Base-by-base conservation (phyloP, 768 basidiomycete species). In the Naganishia kalamii region DNA sequence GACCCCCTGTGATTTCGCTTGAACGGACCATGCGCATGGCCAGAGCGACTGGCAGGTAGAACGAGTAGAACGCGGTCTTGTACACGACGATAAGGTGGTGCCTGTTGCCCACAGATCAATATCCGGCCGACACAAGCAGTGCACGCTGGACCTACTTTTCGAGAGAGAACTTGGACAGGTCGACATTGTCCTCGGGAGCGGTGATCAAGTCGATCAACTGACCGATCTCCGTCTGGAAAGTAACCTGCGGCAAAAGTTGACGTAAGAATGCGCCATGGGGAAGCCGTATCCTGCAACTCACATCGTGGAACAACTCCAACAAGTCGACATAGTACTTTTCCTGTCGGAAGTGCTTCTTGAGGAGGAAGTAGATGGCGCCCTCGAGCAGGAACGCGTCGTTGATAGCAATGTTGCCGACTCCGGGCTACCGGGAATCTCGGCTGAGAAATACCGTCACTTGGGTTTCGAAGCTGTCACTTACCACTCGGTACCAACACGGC, bases 381-480 rank as follows among this genome's bases (percentile, higher is more conserved):
- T 92, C 91, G 78, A 97, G 87, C 89, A 98, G 90, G 83, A 96
- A 92, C 1, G 90, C 81, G 76, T 98, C 94, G 81, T 97, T 97
- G 81, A 97, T 88, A 4, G 94, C 92, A 68, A 96, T 85, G 79
- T 86, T 86, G 49, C 86, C 86, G 67, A 94, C 86, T 54, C 71
- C 70, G 17, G 80, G 81, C 63, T 82, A n/a, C 30, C 40, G 33
- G 10, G 37, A 17, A 10, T 37, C 4, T 48, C 27, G 62, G 60
- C 47, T 12, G 27, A 27, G 1, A 11, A 32, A 4, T 32, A 30
- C 19, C 12, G 23, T 27, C 6, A 57, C 30, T 47, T 15, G 23
- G 19, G 47, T 3, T 29, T 47, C 13, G 21, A 25, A 2, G 23
- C 13, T 13, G 1, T 15, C 27, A 74, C 80, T 71, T 29, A 80